Evolutionary conservation across 805 yeast genomes (phyloP).

Genomic region (Saturnispora serradocipensis): DNA sequence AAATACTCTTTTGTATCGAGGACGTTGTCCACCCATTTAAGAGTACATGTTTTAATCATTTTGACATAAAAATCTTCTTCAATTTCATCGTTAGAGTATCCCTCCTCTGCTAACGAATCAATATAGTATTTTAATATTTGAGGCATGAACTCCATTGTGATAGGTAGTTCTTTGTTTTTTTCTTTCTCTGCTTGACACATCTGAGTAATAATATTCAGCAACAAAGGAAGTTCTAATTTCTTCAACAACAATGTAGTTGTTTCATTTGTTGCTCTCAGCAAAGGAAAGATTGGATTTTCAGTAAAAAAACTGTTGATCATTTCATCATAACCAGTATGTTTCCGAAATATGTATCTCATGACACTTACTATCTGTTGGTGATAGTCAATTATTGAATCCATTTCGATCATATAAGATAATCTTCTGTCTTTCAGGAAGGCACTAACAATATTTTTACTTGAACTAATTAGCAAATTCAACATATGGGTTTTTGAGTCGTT

Average conservation of each 20-base stretch:
- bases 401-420: conserved; percentile 3
- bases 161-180: conserved; percentile 6
- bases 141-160: conserved; percentile 20
- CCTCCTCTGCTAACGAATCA: conserved; percentile 14
- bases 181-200: conserved; percentile 1
- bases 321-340: conserved; percentile 5
- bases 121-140: conserved; percentile 19
- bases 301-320: conserved; percentile 19
- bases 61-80: conserved; percentile 18
- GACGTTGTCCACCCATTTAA: conserved; percentile 13
- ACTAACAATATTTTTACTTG: background rate
- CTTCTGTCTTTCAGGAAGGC: background rate
- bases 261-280: conserved; percentile 15
- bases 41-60: conserved; percentile 14
- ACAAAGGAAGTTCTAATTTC: background rate
- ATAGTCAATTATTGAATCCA: background rate
- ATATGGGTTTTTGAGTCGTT: conserved; percentile 3
- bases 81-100: conserved; percentile 1
- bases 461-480: background rate
- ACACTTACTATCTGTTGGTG: conserved; percentile 6
- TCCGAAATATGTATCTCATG: conserved; percentile 7
- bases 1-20: conserved; percentile 14
- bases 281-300: conserved; percentile 21
- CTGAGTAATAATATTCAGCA: conserved; percentile 1
- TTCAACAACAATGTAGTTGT: background rate